A percentile compares a stretch with the other conserved stretches of the same genome.
phyloP scores from a whole-genome alignment of 768 basidiomycete species.

The Gymnopilus dilepis region DNA sequence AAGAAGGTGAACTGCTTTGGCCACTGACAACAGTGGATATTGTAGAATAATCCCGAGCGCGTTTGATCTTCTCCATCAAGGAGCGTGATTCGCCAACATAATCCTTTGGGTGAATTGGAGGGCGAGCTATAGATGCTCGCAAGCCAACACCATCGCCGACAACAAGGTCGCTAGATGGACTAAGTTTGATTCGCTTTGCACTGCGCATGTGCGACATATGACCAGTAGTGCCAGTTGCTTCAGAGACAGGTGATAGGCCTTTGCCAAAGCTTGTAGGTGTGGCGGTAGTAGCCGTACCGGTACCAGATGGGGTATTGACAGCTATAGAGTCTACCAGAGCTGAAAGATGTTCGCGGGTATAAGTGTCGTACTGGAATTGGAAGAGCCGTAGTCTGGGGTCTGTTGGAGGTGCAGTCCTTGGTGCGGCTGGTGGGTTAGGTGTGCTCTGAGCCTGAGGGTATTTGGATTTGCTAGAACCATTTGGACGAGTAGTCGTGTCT shows the following conservation, averaged over 20 bases:
- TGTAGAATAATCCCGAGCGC: conserved; percentile 78
- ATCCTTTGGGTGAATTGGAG: conserved; percentile 56
- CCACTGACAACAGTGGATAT: conserved; percentile 64
- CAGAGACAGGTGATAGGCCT: conserved; percentile 52
- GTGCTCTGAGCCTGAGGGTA: conserved; percentile 69
- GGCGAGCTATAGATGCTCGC: conserved; percentile 52
- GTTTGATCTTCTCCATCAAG: conserved; percentile 82
- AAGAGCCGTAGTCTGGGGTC: conserved; percentile 87
- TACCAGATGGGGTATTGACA: conserved; percentile 71
- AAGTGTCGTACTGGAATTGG: conserved; percentile 95
- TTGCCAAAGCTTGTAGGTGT: conserved; percentile 53
- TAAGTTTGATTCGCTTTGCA: conserved; percentile 81
- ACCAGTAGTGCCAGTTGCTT: conserved; percentile 42
- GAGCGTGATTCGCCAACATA: conserved; percentile 80
- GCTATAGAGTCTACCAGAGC: conserved; percentile 95
- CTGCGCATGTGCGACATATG: conserved; percentile 67
- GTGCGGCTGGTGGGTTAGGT: conserved; percentile 43
- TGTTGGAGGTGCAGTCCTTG: conserved; percentile 46
- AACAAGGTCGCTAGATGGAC: conserved; percentile 65
- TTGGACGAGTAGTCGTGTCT: conserved; percentile 33
- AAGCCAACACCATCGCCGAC: conserved; percentile 56
- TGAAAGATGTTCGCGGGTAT: conserved; percentile 91
- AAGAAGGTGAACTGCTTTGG: conserved; percentile 36
- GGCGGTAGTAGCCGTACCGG: conserved; percentile 51
- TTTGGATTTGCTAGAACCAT: conserved; percentile 27